A percentile compares a stretch with the other conserved stretches of the same genome.
Conservation (phyloP, 495 filamentous ascomycete species). For the Viridothelium virens region DNA sequence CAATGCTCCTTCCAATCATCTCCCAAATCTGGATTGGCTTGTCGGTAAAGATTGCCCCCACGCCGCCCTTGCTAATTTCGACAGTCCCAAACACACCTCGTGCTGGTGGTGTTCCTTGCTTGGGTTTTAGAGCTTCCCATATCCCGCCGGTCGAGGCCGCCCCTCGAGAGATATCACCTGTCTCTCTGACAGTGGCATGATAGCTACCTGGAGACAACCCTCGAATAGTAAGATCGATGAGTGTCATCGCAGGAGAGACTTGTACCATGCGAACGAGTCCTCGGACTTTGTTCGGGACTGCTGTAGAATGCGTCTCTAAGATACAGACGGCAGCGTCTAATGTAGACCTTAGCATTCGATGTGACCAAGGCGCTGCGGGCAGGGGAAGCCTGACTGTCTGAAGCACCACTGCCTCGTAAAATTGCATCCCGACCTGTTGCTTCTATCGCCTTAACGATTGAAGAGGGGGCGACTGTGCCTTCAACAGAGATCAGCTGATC, state of each 20-base stretch:
- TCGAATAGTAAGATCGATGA: conserved; percentile 81
- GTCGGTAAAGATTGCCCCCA: conserved; percentile 70
- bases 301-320: conserved; percentile 72
- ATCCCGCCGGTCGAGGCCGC: conserved; percentile 73
- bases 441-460: conserved; percentile 82
- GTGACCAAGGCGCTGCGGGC: conserved; percentile 13
- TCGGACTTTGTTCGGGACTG: conserved; percentile 34
- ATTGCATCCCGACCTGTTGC: conserved; percentile 88
- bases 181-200: conserved; percentile 69
- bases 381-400: conserved; percentile 59
- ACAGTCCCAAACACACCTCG: conserved; percentile 69
- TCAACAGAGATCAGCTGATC: conserved; percentile 61
- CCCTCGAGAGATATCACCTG: conserved; percentile 83
- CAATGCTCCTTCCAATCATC: conserved; percentile 84
- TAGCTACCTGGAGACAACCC: conserved; percentile 79
- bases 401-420: conserved; percentile 74
- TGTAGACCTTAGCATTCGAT: conserved; percentile 17
- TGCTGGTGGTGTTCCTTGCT: conserved; percentile 41
- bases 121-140: conserved; percentile 56
- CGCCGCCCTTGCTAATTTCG: conserved; percentile 58
- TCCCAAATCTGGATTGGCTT: conserved; percentile 85
- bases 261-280: conserved; percentile 40
- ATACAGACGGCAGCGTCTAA: conserved; percentile 90
- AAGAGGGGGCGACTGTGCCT: conserved; percentile 74
- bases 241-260: conserved; percentile 50